phyloP scores from a whole-genome alignment of 2,329 filamentous ascomycete species.

The Leptographium procerum region DNA sequence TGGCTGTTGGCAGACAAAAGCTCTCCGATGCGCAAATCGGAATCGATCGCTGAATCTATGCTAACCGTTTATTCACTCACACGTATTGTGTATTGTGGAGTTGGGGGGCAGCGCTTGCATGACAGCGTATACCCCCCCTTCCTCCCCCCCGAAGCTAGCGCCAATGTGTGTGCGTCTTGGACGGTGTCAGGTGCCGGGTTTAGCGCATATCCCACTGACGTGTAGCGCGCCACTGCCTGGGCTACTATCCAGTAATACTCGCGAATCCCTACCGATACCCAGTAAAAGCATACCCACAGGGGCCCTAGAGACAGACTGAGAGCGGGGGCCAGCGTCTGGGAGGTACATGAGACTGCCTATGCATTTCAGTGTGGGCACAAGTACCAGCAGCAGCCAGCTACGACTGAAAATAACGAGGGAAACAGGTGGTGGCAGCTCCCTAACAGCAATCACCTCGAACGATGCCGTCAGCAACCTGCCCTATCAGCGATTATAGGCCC shows the following conservation, averaged over 20 bases:
- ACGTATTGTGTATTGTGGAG: too few relatives aligned
- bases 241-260: not conserved
- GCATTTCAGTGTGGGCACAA: not conserved
- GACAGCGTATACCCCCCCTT: not conserved
- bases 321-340: not conserved
- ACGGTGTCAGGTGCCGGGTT: not conserved
- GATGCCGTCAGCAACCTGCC: not conserved
- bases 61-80: too few relatives aligned
- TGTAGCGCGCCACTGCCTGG: not conserved
- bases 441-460: not conserved
- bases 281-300: not conserved
- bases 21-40: not conserved
- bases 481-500: not conserved
- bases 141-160: not conserved
- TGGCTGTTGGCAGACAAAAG: not conserved
- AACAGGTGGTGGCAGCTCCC: not conserved
- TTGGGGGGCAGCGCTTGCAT: not conserved
- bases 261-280: not conserved
- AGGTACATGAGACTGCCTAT: not conserved
- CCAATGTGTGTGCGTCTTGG: not conserved
- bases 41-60: too few relatives aligned
- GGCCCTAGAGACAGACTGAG: too few relatives aligned
- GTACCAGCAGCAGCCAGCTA: too few relatives aligned
- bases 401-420: not conserved
- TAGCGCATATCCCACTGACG: not conserved